Evolutionary conservation across 768 basidiomycete species (phyloP).

Genomic region (Lanmaoa pseudosensibilis): DNA sequence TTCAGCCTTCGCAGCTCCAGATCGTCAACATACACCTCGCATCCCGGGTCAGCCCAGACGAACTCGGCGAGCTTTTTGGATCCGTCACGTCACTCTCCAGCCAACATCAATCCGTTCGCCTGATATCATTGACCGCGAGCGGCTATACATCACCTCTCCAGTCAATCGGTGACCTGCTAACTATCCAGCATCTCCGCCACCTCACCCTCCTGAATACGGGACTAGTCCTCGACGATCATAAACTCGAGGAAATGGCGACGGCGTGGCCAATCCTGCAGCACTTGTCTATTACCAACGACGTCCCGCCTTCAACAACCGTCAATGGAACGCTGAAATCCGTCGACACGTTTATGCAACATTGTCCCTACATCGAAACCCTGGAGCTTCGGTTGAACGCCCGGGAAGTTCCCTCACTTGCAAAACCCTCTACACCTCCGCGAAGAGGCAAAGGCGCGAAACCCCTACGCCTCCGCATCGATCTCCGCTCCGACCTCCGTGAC

Average conservation of each 20-base stretch:
- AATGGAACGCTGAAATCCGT: slow-evolving; percentile 14
- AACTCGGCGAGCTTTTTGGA: slow-evolving; percentile 8
- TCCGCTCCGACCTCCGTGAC: slow-evolving; percentile 21
- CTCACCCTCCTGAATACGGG: slow-evolving; percentile 13
- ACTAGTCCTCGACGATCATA: slow-evolving; percentile 13
- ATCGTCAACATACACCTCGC: slow-evolving; percentile 19
- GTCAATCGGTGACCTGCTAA: slow-evolving; percentile 10
- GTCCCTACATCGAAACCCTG: slow-evolving; percentile 16
- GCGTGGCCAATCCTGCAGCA: slow-evolving; percentile 23
- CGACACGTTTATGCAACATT: slow-evolving; percentile 10
- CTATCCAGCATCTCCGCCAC: slow-evolving; percentile 11
- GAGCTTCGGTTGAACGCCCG: slow-evolving; percentile 22
- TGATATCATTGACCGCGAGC: slow-evolving; percentile 8
- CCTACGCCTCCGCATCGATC: slow-evolving; percentile 9
- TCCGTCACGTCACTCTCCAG: slow-evolving; percentile 6
- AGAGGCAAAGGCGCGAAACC: slow-evolving; percentile 8
- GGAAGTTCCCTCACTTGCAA: slow-evolving; percentile 7
- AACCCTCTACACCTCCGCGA: not conserved
- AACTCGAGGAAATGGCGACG: slow-evolving; percentile 16
- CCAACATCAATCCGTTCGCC: slow-evolving; percentile 5
- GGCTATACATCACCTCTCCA: slow-evolving; percentile 14
- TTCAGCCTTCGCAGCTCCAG: slow-evolving; percentile 11
- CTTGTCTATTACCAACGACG: slow-evolving; percentile 16
- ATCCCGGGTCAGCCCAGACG: slow-evolving; percentile 5
- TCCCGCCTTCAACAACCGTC: slow-evolving; percentile 2